phyloP scores from a whole-genome alignment of 805 yeast species.

The Candida sphagnicola region DNA sequence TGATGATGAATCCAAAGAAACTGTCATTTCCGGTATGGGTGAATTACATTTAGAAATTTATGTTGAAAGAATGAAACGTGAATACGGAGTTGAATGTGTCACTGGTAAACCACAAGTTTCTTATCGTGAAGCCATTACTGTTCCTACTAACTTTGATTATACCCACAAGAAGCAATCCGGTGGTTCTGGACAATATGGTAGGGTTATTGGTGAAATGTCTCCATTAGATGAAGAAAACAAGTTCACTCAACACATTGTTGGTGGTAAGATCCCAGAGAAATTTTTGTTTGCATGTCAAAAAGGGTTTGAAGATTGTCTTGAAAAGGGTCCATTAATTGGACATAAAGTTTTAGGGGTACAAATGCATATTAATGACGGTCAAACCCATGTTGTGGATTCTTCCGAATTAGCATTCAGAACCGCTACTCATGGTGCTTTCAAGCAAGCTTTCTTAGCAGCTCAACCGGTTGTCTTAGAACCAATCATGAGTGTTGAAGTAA shows the following conservation, averaged over 20 bases:
- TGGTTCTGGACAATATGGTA: constrained; percentile 99
- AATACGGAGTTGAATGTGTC: constrained; percentile 89
- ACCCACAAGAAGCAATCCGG: constrained; percentile 98
- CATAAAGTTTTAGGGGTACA: constrained; percentile 88
- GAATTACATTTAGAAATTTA: constrained; percentile 96
- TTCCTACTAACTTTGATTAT: constrained; percentile 76
- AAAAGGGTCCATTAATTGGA: constrained; percentile 95
- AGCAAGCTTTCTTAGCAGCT: constrained; percentile 80
- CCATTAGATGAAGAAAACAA: constrained; percentile 65
- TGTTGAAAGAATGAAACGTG: constrained; percentile 97
- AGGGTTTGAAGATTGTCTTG: constrained; percentile 92
- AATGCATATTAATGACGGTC: constrained; percentile 96
- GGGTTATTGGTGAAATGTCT: constrained; percentile 80
- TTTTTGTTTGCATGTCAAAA: constrained; percentile 89
- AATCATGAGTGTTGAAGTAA: constrained; percentile 87
- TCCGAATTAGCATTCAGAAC: constrained; percentile 92
- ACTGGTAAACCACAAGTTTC: constrained; percentile 99
- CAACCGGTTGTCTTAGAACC: constrained; percentile 93
- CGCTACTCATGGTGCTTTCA: constrained; percentile 90
- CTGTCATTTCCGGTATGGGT: constrained; percentile 96
- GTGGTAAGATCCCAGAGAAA: constrained; percentile 96
- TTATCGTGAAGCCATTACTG: constrained; percentile 86
- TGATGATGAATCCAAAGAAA: constrained; percentile 90
- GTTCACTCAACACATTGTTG: constrained; percentile 86
- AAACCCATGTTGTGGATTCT: constrained; percentile 94